These are phyloP conservation scores for Globisporangium apiculatum DNA, from an alignment of 352 stramenopile genomes.

Conservation along the genomic window DNA sequence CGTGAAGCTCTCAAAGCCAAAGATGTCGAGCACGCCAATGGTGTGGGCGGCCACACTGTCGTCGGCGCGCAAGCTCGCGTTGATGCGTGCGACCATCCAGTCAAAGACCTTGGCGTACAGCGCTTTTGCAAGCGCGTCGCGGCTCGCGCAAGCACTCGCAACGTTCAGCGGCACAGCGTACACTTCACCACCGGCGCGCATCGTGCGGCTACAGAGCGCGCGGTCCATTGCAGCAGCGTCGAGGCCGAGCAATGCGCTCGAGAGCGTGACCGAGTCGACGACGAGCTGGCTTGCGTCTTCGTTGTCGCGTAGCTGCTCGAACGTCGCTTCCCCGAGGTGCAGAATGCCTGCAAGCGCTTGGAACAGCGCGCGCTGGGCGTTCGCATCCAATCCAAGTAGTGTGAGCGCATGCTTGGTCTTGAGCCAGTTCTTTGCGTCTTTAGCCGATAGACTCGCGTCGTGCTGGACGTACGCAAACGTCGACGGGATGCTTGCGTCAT, in stretches of 20 bases:
- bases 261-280: constrained; percentile 29
- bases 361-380: constrained; percentile 62
- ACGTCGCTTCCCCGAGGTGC: constrained; percentile 69
- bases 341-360: constrained; percentile 66
- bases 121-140: constrained; percentile 92
- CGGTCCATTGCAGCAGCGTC: constrained; percentile 41
- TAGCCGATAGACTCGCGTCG: constrained; percentile 27
- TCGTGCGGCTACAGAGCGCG: constrained; percentile 57
- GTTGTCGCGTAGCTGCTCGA: constrained; percentile 37
- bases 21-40: constrained; percentile 89
- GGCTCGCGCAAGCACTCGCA: constrained; percentile 68
- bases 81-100: constrained; percentile 91
- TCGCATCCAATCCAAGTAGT: constrained; percentile 44
- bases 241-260: constrained; percentile 41
- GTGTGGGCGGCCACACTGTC: constrained; percentile 17
- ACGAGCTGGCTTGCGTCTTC: constrained; percentile 46
- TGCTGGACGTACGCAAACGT: constrained; percentile 48
- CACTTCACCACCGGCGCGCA: constrained; percentile 60
- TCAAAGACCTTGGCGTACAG: constrained; percentile 95
- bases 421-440: constrained; percentile 43
- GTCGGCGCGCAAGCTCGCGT: constrained; percentile 48
- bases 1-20: constrained; percentile 85
- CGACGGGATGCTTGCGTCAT: constrained; percentile 9
- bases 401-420: constrained; percentile 54
- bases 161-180: constrained; percentile 55